Base-by-base conservation (phyloP, 73 alveolate species). In the Paramecium biaurelia region DNA sequence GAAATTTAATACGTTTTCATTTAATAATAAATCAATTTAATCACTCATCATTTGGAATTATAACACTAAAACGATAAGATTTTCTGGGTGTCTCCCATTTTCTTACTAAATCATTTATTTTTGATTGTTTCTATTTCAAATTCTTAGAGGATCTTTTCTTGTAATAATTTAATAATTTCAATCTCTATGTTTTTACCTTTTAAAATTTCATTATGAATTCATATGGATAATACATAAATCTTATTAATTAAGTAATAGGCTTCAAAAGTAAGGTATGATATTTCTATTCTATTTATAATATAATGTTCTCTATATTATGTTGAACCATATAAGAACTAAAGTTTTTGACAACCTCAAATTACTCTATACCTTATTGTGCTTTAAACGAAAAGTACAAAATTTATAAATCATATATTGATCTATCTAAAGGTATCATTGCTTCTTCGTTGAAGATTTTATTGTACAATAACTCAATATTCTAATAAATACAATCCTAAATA, bases 341-440 rank as follows among this genome's bases (percentile, higher is more conserved):
- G 37, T 34, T 72, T n/a, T 72, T 72, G 18, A 72, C 86, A 34
- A 35, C 34, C 14, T 72, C 86, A 72, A 72, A 72, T 35, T 72
- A 4, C 10, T 72, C 59, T 14, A 72, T 38, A 9, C 56, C 45
- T 70, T 30, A 18, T 24, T 70, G 14, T 32, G 85, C 57, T 70
- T 32, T 70, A 21, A 70, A 32, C 30, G 24, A 18, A 30, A 11
- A 70, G 30, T 70, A 70, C 7, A 70, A 37, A 5, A 70, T 30
- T 70, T 70, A 11, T 30, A 70, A 30, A 30, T 70, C 53, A 1
- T 70, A 18, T 24, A 58, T 28, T 3, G 76, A 58, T 58, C 23
- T 28, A 58, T 58, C 76, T 0, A 58, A 4, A 7, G 32, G 32
- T 7, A 24, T 58, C 21, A 28, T 21, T 12, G 37, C 6, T 8